Base-by-base conservation (phyloP, 345 rosid genomes). In the Gossypium longicalyx region DNA sequence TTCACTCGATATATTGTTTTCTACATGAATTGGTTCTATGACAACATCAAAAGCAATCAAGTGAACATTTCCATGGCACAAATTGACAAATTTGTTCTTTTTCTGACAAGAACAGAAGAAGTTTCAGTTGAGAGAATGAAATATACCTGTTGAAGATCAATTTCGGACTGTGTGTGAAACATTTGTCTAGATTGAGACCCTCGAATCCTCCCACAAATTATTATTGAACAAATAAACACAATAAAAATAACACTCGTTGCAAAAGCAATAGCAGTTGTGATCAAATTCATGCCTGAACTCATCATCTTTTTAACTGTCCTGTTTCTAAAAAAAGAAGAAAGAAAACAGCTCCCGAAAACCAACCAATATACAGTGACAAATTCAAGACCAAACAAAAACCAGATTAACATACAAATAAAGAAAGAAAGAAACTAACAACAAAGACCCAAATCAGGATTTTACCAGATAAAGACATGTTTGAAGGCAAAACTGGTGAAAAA, bases 171-270 rank as follows among this genome's bases (percentile, higher is more conserved):
- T 51, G 77, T 70, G 77, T 83, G 90, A 45, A 87, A 80, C 86
- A 78, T 72, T 62, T 72, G 87, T 63, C 87, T 78, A 4, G 89
- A 75, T 22, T 74, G 83, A 1, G 78, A 71, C 20, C 84, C 74
- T 63, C 88, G 77, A 57, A 84, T 23, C 79, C 90, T 84, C 67
- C 89, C 79, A 62, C 95, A 90, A 4, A 90, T 79, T n/a, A 90
- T 81, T 75, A 91, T 85, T 20, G 87, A 76, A 71, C 91, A 90
- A 43, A 90, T 82, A 56, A 87, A 90, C 77, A 86, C 82, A 8
- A 89, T 86, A 76, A 90, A 89, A 63, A 89, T 70, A 7, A 86
- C 88, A 78, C 90, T 89, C 89, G 85, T 83, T 51, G 81, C 91
- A 78, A 90, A 90, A 56, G 89, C 96, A 61, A 90, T 86, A 6